These are phyloP conservation scores for Globisporangium viniferum DNA, from an alignment of 352 stramenopile genomes.

Conservation along the genomic window DNA sequence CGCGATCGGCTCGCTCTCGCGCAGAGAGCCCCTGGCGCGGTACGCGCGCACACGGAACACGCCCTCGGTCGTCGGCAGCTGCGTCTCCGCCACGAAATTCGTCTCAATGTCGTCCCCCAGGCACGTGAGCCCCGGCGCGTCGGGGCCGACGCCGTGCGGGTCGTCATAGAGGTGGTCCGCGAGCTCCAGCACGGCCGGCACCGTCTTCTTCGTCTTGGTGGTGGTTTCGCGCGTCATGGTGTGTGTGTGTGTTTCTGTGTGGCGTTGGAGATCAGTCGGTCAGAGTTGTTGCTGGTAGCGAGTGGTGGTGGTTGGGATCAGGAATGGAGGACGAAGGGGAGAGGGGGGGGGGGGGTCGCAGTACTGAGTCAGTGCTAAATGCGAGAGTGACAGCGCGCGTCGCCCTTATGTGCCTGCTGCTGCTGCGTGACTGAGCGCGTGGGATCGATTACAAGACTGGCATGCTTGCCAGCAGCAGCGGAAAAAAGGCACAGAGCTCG, in stretches of 20 bases:
- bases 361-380: not conserved
- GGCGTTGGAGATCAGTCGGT: not conserved
- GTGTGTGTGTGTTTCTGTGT: not conserved
- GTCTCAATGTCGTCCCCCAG: constrained; percentile 69
- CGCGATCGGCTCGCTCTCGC: constrained; percentile 82
- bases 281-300: not conserved
- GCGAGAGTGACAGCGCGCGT: not conserved
- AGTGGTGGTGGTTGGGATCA: not conserved
- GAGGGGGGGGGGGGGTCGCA: not conserved
- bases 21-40: constrained; percentile 67
- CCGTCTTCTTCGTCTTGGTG: constrained; percentile 18
- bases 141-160: constrained; percentile 21
- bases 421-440: not conserved
- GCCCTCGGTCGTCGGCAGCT: constrained; percentile 75
- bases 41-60: constrained; percentile 87
- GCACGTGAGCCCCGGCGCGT: constrained; percentile 71
- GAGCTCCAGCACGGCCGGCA: constrained; percentile 12
- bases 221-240: constrained; percentile 16
- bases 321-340: not conserved
- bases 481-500: constrained; percentile 1
- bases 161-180: constrained; percentile 1
- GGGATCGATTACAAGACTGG: constrained; percentile 13
- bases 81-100: constrained; percentile 83
- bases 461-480: not conserved
- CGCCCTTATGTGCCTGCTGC: not conserved